phyloP scores from a whole-genome alignment of 306 rosid species.

The Pachyrhizus erosus region DNA sequence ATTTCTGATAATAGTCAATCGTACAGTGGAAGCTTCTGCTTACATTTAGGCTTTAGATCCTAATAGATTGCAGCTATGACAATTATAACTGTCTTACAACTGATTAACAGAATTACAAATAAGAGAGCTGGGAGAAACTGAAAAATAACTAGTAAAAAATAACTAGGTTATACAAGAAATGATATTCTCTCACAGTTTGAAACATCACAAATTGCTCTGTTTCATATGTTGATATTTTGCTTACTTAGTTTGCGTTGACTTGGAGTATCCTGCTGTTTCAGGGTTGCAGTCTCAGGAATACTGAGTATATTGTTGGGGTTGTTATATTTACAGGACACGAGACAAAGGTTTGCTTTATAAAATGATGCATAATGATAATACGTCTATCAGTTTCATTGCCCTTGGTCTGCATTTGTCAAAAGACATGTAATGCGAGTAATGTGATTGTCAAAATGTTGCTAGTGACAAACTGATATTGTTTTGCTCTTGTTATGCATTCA shows the following conservation, averaged over 20 bases:
- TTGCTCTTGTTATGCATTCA: not conserved
- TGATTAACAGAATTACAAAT: not conserved
- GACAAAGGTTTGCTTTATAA: conserved; percentile 77
- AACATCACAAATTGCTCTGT: conserved; percentile 14
- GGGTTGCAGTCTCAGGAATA: conserved; percentile 99
- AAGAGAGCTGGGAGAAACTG: not conserved
- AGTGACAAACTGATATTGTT: conserved; percentile 9
- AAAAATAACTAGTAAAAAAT: not conserved
- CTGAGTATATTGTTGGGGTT: conserved; percentile 87
- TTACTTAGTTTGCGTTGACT: conserved; percentile 26
- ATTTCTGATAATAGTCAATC: not conserved
- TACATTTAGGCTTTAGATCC: not conserved
- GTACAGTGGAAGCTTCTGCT: not conserved
- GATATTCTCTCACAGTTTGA: not conserved
- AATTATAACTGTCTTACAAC: not conserved
- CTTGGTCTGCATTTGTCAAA: conserved; percentile 8
- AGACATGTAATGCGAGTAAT: conserved; percentile 1
- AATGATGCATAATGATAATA: conserved; percentile 25
- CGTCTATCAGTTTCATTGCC: not conserved
- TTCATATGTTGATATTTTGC: conserved; percentile 23
- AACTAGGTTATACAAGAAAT: not conserved
- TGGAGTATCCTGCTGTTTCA: conserved; percentile 49
- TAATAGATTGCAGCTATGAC: not conserved
- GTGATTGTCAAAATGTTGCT: conserved; percentile 27
- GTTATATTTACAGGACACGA: conserved; percentile 96